These are phyloP conservation scores for Vitis riparia DNA, from an alignment of 164 flowering plant species.

Conservation along the genomic window DNA sequence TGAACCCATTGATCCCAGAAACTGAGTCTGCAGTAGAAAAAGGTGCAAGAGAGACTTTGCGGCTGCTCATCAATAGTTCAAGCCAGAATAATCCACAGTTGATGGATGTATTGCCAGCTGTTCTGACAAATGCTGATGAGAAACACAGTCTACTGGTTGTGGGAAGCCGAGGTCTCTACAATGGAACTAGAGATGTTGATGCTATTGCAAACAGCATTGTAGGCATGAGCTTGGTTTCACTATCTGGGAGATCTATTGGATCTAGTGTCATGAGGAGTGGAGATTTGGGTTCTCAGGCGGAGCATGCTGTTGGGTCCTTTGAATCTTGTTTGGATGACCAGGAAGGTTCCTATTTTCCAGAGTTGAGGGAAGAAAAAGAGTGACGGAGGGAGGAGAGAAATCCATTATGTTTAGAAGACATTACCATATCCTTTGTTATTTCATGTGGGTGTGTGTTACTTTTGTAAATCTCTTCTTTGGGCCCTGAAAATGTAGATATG, in stretches of 20 bases:
- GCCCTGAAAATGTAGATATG: conserved; percentile 22
- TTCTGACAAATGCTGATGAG: conserved; percentile 32
- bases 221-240: conserved; percentile 42
- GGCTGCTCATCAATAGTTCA: conserved; percentile 66
- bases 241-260: conserved; percentile 21
- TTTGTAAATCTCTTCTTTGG: conserved; percentile 1
- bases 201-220: conserved; percentile 42
- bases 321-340: conserved; percentile 12
- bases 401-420: too few relatives aligned
- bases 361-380: conserved; percentile 6
- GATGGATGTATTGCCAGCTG: conserved; percentile 51
- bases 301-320: conserved; percentile 7
- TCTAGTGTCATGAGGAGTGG: conserved; percentile 3
- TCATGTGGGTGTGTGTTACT: not conserved
- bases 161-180: conserved; percentile 68
- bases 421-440: not conserved
- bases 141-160: conserved; percentile 30
- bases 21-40: conserved; percentile 69
- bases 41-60: conserved; percentile 86
- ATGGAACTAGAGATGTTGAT: conserved; percentile 42
- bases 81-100: conserved; percentile 46
- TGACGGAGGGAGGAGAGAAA: too few relatives aligned
- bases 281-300: conserved; percentile 2
- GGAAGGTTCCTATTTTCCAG: not conserved
- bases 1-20: conserved; percentile 52